These are phyloP conservation scores for Ruellia speciosa DNA, from an alignment of 305 asterid genomes.

Conservation along the genomic window DNA sequence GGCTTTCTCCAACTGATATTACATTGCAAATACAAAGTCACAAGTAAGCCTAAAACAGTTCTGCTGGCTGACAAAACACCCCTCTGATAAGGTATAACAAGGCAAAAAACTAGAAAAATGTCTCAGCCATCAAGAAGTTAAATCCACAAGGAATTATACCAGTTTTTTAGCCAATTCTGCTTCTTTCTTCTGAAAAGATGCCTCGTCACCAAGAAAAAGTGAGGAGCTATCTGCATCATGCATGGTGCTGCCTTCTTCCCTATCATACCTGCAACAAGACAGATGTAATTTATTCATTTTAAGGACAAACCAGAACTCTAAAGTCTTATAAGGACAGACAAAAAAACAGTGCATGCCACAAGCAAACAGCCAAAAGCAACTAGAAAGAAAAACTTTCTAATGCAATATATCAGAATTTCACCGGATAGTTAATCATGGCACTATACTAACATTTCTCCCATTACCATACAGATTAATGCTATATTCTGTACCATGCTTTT, in stretches of 20 bases:
- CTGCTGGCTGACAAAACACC: conserved; percentile 1
- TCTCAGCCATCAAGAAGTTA: conserved; percentile 12
- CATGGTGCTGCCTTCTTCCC: conserved; percentile 80
- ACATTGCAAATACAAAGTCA: neutral
- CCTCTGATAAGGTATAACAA: neutral
- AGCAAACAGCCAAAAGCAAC: conserved; percentile 1
- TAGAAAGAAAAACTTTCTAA: neutral
- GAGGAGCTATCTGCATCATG: conserved; percentile 65
- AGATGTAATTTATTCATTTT: conserved; percentile 9
- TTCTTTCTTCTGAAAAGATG: conserved; percentile 88
- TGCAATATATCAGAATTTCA: neutral
- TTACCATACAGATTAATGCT: neutral
- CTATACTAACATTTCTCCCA: neutral
- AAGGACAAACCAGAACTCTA: conserved; percentile 10
- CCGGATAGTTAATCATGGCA: neutral
- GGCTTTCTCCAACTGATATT: too few species aligned
- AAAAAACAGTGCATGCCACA: neutral
- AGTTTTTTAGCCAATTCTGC: conserved; percentile 76
- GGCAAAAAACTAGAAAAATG: conserved; percentile 5
- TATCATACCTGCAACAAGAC: conserved; percentile 68
- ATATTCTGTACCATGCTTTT: conserved; percentile 9
- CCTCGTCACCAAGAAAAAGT: conserved; percentile 77
- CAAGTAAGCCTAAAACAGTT: neutral
- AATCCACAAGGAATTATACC: conserved; percentile 36
- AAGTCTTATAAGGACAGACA: neutral